Conservation (phyloP, 345 rosid species). For the Pistacia integerrima region DNA sequence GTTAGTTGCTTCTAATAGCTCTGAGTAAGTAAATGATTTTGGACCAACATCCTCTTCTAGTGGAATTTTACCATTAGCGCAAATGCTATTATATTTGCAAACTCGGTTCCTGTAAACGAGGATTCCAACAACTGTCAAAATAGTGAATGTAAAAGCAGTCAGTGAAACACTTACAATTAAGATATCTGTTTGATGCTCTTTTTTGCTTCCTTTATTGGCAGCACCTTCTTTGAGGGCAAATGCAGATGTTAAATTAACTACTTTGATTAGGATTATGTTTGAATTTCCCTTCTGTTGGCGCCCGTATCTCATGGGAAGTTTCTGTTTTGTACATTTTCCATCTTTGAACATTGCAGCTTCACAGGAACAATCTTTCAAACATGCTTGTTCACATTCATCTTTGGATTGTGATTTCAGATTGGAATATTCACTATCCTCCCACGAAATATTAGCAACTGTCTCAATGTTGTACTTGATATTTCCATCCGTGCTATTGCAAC, state of each 20-base stretch:
- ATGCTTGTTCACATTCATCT: not conserved
- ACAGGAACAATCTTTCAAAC: not conserved
- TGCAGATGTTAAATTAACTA: not conserved
- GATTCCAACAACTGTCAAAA: not conserved
- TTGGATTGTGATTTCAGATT: not conserved
- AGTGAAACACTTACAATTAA: not conserved
- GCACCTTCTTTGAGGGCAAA: not conserved
- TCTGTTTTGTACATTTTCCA: not conserved
- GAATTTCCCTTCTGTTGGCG: not conserved
- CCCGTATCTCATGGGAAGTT: not conserved
- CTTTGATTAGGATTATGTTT: not conserved
- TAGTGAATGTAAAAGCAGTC: not conserved
- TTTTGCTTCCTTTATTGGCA: no score
- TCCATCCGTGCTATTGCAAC: not conserved
- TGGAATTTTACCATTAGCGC: slow-evolving; percentile 1
- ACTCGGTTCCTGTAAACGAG: slow-evolving; percentile 18
- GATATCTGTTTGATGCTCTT: not conserved
- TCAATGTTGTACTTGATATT: not conserved
- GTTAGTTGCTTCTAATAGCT: not conserved
- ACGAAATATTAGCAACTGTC: not conserved
- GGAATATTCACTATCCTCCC: not conserved
- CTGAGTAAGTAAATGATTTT: not conserved
- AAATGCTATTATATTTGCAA: slow-evolving; percentile 3
- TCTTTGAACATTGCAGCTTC: not conserved
- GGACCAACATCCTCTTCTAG: not conserved